Percentiles rank a stretch among this genome's conserved stretches.
These are phyloP conservation scores for Furcasterigmium furcatum DNA, from an alignment of 2,329 filamentous ascomycete genomes.

Conservation along the genomic window DNA sequence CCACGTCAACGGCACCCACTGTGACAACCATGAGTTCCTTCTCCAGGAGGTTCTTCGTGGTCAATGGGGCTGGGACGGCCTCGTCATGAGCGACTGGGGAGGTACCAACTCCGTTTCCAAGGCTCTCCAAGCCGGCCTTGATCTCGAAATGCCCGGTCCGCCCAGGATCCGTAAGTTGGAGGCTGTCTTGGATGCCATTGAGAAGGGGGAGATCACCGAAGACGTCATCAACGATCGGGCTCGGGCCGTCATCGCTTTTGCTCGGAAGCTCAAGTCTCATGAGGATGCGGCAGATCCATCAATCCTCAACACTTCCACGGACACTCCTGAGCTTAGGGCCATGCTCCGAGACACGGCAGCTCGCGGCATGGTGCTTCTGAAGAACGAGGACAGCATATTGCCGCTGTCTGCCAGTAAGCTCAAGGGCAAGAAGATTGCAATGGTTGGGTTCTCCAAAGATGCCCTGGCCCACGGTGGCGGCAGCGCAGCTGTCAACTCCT, in stretches of 20 bases:
- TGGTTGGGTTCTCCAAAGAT: slow-evolving; percentile 28
- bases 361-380: slow-evolving; percentile 60
- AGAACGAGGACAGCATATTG: slow-evolving; percentile 55
- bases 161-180: slow-evolving; percentile 19
- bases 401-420: slow-evolving; percentile 38
- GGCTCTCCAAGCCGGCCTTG: slow-evolving; percentile 1
- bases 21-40: slow-evolving; percentile 37
- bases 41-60: slow-evolving; percentile 46
- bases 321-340: slow-evolving; percentile 21
- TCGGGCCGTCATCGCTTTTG: slow-evolving; percentile 21
- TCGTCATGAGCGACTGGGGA: slow-evolving; percentile 54
- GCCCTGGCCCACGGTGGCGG: slow-evolving; percentile 33
- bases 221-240: slow-evolving; percentile 19
- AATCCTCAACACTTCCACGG: slow-evolving; percentile 22
- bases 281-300: slow-evolving; percentile 15
- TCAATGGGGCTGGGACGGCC: slow-evolving; percentile 55
- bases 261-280: slow-evolving; percentile 17
- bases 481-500: slow-evolving; percentile 28
- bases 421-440: slow-evolving; percentile 25
- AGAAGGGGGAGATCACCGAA: slow-evolving; percentile 16
- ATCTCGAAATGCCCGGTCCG: slow-evolving; percentile 32
- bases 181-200: slow-evolving; percentile 17
- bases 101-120: slow-evolving; percentile 23
- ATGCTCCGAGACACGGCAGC: slow-evolving; percentile 20
- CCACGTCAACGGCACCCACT: slow-evolving; percentile 15